Conservation (phyloP, 2,329 filamentous ascomycete genomes). For the Botrytis galanthina region DNA sequence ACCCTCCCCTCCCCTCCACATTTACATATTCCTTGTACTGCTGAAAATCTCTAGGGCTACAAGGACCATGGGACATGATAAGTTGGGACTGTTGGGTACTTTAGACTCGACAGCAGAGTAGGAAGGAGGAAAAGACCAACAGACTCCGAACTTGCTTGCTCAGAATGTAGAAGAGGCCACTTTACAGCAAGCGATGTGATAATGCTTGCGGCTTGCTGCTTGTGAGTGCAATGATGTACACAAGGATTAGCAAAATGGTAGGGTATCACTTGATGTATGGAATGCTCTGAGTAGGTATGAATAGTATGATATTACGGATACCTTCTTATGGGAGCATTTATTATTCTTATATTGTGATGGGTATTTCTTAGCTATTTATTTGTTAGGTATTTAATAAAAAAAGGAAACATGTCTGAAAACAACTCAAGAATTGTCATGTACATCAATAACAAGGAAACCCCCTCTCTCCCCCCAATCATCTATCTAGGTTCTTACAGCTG, state of each 20-base stretch:
- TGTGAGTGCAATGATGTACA: neutral
- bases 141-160: neutral
- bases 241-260: conserved; percentile 4
- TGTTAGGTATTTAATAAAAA: neutral
- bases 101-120: neutral
- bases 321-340: neutral
- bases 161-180: neutral
- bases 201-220: neutral
- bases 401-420: conserved; percentile 8
- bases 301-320: neutral
- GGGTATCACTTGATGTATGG: neutral
- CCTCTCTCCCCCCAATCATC: neutral
- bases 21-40: neutral
- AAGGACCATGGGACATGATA: neutral
- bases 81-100: too few relatives aligned
- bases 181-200: neutral
- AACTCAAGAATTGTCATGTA: neutral
- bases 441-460: conserved; percentile 8
- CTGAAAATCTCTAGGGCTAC: conserved; percentile 4
- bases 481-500: neutral
- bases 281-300: neutral
- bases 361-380: too few relatives aligned
- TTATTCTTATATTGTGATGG: neutral
- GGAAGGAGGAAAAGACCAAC: neutral
- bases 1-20: neutral